phyloP scores from a whole-genome alignment of 257 asterid genomes.

The Solanum piurae region DNA sequence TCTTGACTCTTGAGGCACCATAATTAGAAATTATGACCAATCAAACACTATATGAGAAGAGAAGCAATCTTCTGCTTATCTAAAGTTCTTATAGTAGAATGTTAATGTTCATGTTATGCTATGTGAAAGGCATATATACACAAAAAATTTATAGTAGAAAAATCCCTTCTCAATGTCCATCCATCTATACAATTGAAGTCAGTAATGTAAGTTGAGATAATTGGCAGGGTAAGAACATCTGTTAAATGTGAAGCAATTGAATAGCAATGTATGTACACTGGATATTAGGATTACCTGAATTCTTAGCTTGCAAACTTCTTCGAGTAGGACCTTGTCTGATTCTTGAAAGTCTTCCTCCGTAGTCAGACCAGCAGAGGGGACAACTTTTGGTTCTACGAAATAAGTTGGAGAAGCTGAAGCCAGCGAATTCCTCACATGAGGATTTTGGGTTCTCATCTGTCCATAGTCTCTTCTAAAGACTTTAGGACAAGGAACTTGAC shows the following conservation, averaged over 20 bases:
- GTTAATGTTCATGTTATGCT: not conserved
- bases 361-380: not conserved
- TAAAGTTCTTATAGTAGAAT: not conserved
- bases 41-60: not conserved
- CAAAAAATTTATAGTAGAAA: not conserved
- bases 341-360: constrained; percentile 4
- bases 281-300: constrained; percentile 20
- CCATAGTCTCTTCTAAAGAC: constrained; percentile 6
- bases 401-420: constrained; percentile 6
- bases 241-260: not conserved
- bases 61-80: not conserved
- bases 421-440: constrained; percentile 1
- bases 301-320: constrained; percentile 28
- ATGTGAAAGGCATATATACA: not conserved
- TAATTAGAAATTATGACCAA: not conserved
- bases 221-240: not conserved
- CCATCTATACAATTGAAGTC: not conserved
- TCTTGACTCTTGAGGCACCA: not conserved
- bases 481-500: constrained; percentile 32
- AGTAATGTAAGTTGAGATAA: not conserved
- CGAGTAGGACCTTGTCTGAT: constrained; percentile 12
- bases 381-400: constrained; percentile 1
- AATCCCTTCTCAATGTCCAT: not conserved
- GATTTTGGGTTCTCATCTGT: not conserved
- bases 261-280: not conserved